Base-by-base conservation (phyloP, 768 basidiomycete species). In the Sporobolomyces roseus region DNA sequence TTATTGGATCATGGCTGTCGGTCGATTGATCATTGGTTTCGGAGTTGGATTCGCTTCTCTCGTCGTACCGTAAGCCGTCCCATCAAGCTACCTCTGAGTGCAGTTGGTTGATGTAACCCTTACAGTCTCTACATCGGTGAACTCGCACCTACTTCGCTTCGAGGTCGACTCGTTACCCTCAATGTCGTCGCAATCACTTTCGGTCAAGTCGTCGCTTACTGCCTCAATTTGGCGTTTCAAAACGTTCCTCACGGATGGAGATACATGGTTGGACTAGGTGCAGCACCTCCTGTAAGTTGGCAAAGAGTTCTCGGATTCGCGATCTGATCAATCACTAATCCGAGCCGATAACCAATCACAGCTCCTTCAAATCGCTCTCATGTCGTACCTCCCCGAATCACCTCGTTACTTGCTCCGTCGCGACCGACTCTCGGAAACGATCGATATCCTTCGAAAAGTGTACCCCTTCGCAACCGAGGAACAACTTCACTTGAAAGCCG, bases 121-220 rank as follows among this genome's bases (percentile, higher is more conserved):
- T 30, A 13, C 52, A 64, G 63, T 33, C 81, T 91, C 7, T 90
- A 91, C 76, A 89, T 92, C 56, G 88, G 90, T 76, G 90, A 91
- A 77, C 82, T 91, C 27, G 85, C 88, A 0, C 89, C 88, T 0
- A 89, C 88, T 12, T 81, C 85, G 12, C 74, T 87, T 32, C 82
- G 89, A 7, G 90, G 89, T 7, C 81, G 87, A 38, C 85, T 91
- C 84, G 89, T 90, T 5, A 87, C 88, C 16, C 80, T 90, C 61
- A 91, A 91, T 76, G 88, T 90, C 25, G 87, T 90, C 1, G 85
- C 86, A 80, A 89, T 91, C 75, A 92, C 90, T 0, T 80, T 87
- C 9, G 88, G 88, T 35, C 90, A 90, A 71, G 88, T 90, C 35
- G 83, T 90, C 54, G 87, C 88, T 0, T 91, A 89, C 75, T 87